Conservation (phyloP, 208 protist species). For the Leptomonas pyrrhocoris region DNA sequence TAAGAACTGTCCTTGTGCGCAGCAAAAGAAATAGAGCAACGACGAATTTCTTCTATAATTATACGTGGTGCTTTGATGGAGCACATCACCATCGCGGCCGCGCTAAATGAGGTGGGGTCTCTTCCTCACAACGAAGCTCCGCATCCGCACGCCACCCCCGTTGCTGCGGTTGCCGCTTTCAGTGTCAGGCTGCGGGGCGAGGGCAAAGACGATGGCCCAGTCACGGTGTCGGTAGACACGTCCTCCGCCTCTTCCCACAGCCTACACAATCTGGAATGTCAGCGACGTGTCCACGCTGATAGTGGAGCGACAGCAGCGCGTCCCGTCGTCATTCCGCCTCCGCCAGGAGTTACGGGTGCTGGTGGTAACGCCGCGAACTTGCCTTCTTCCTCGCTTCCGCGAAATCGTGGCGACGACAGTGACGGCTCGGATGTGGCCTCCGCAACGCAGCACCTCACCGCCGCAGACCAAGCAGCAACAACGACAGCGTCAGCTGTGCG, state of each 20-base stretch:
- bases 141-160: neutral
- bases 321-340: neutral
- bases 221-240: neutral
- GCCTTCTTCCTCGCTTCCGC: neutral
- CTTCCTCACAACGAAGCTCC: neutral
- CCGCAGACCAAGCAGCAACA: neutral
- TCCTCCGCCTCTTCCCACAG: neutral
- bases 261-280: neutral
- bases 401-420: neutral
- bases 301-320: neutral
- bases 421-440: neutral
- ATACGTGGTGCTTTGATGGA: neutral
- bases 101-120: neutral
- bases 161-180: neutral
- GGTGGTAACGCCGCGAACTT: neutral
- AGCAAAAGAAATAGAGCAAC: neutral
- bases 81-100: neutral
- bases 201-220: neutral
- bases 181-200: neutral
- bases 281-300: neutral
- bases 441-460: slow-evolving; percentile 2
- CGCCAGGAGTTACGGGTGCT: neutral
- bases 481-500: neutral
- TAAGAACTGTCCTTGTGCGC: too few species aligned
- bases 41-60: too few species aligned